These are phyloP conservation scores for Candida broadrunensis DNA, from an alignment of 805 yeast species.

Conservation along the genomic window DNA sequence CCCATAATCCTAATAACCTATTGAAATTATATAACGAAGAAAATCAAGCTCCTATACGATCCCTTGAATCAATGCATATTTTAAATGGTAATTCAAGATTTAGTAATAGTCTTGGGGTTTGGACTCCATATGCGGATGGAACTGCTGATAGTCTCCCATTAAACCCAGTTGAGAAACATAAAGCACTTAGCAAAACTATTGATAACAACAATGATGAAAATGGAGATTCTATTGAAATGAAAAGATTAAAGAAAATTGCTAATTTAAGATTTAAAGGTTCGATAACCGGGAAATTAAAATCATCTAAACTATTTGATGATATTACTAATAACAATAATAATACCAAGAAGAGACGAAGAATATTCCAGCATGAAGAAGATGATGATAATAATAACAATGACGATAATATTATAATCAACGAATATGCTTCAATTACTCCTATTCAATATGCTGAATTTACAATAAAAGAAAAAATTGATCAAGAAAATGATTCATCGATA, in stretches of 20 bases:
- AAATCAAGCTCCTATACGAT: slow-evolving; percentile 34
- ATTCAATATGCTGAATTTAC: slow-evolving; percentile 49
- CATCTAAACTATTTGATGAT: slow-evolving; percentile 40
- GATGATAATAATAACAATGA: slow-evolving; percentile 13
- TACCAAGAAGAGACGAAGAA: slow-evolving; percentile 7
- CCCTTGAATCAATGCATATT: slow-evolving; percentile 55
- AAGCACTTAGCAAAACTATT: slow-evolving; percentile 18
- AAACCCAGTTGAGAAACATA: slow-evolving; percentile 42
- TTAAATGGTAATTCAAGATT: slow-evolving; percentile 62
- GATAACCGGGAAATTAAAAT: slow-evolving; percentile 27
- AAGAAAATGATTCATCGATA: slow-evolving; percentile 9
- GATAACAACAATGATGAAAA: slow-evolving; percentile 1
- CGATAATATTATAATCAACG: slow-evolving; percentile 18
- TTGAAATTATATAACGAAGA: slow-evolving; percentile 34
- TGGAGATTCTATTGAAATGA: slow-evolving; percentile 8
- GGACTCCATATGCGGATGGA: slow-evolving; percentile 73
- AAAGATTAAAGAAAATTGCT: slow-evolving; percentile 40
- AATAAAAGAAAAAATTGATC: slow-evolving; percentile 28
- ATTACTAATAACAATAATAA: slow-evolving; percentile 6
- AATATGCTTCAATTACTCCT: slow-evolving; percentile 56
- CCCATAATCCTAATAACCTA: slow-evolving; percentile 42
- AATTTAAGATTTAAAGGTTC: slow-evolving; percentile 63
- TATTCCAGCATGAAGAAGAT: slow-evolving; percentile 8
- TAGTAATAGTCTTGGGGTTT: slow-evolving; percentile 61
- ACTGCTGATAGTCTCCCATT: slow-evolving; percentile 65